Evolutionary conservation across 2,329 filamentous ascomycete genomes (phyloP), one percentile per base, ranked within the genome.

Genomic region (Shiraia bambusicola): DNA sequence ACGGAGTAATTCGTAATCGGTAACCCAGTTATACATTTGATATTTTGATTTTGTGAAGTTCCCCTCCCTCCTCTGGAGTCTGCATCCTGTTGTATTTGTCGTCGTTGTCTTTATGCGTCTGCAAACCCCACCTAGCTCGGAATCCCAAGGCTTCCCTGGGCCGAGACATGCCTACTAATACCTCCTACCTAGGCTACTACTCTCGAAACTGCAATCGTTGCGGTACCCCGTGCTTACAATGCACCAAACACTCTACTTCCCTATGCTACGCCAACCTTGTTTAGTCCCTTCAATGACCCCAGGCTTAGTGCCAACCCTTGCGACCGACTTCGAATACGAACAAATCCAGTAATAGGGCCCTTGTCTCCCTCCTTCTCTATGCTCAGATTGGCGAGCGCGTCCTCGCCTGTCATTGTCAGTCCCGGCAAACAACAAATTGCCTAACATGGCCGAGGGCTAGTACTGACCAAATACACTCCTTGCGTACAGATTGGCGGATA

Each of bases 331-430:
- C 93, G 84, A 81, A 98, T 98, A 67, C 93, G 85, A 51, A 98
- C 91, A 70, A 98, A 98, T 31, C 93, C 93, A 29, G 92, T 96
- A 50, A 98, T 92, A 5, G 90, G 89, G 16, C 93, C 93, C 62
- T 95, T 86, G 17, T 95, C 90, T 45, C 90, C 91, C 69, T 97
- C 91, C 74, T 96, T 92, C 73, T 98, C 93, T 62, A 98, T 96
- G 68, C 91, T 96, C 71, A 98, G 67, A 69, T 98, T 98, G 63
- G 93, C 93, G 61, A 98, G 76, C 46, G 93, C 93, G 74, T 98
- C 93, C 87, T 98, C 93, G 52, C 93, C 93, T 98, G 61, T 38
- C 54, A 33, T 42, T 19, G 9, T 54, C 47, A 53, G 47, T 25
- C 4, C 8, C 8, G 4, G 19, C 4, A 22, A 22, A 22, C 28